Base-by-base conservation (phyloP, 2,329 filamentous ascomycete species). In the Talaromyces sp. region DNA sequence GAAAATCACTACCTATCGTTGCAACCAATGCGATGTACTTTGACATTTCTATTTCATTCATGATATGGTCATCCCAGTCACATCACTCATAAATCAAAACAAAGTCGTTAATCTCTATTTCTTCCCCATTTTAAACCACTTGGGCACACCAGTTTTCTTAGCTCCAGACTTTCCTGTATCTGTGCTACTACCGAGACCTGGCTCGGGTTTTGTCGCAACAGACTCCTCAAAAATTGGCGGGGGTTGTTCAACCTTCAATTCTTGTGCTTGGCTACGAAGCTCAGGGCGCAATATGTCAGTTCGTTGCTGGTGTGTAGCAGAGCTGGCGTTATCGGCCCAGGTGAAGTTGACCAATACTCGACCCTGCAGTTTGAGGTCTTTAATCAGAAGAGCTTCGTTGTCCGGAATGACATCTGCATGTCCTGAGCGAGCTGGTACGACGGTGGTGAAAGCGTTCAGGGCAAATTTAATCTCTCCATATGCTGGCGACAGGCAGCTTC, bases 51-150 rank as follows among this genome's bases (percentile, higher is more conserved):
- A 29, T 20, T 19, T 47, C 33, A 39, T 39, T 11, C 44, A 37
- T 47, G 17, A 19, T n/a, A 37, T 37, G 22, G 14, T 42, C 45
- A 37, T 42, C 19, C 20, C 35, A 19, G 36, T 36, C 20, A 46
- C 22, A 33, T 49, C 19, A 45, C 17, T 35, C n/a, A 39, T 52
- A n/a, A 27, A n/a, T n/a, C n/a, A n/a, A 4, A 27, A 5, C 11
- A 39, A 33, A 33, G 35, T 11, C 22, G 17, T 22, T 36, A 7
- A 13, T 20, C 13, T 29, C 69, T 54, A 89, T 76, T 90, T 91
- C 81, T 89, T 91, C 7, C 84, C 84, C 50, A 88, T 73, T 70
- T 88, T 89, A 36, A 92, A 72, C 83, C 89, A 90, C 70, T 89
- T 91, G 17, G 88, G 87, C 62, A 86, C 58, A 19, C 64, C 66